Evolutionary conservation across 495 filamentous ascomycete genomes (phyloP).

Genomic region (Aspergillus carlsbadensis): DNA sequence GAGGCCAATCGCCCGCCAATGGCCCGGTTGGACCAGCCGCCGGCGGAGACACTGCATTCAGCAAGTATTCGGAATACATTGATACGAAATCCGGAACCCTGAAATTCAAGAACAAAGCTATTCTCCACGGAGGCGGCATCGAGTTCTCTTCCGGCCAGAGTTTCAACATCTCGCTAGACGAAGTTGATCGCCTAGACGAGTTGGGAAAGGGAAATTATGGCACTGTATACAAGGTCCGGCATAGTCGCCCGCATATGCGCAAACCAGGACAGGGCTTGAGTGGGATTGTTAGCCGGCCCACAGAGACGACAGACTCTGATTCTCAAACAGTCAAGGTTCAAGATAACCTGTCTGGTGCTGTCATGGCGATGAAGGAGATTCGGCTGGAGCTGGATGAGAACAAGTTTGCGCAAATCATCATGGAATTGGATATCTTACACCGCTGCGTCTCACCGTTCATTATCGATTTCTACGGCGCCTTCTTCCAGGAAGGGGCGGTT

Average conservation of each 20-base stretch:
- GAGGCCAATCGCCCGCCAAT: slow-evolving; percentile 17
- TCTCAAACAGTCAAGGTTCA: slow-evolving; percentile 18
- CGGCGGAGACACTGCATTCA: slow-evolving; percentile 65
- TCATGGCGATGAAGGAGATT: slow-evolving; percentile 99
- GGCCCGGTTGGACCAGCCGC: slow-evolving; percentile 23
- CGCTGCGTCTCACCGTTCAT: slow-evolving; percentile 94
- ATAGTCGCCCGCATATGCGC: slow-evolving; percentile 74
- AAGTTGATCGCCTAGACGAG: slow-evolving; percentile 93
- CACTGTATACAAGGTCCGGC: slow-evolving; percentile 93
- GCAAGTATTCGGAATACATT: slow-evolving; percentile 88
- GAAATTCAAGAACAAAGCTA: slow-evolving; percentile 90
- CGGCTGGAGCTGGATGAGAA: slow-evolving; percentile 94
- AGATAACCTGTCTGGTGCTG: slow-evolving; percentile 58
- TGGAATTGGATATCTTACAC: slow-evolving; percentile 96
- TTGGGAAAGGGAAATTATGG: slow-evolving; percentile 98
- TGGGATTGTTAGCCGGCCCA: slow-evolving; percentile 50
- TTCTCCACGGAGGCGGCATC: slow-evolving; percentile 82
- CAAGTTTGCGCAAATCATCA: slow-evolving; percentile 96
- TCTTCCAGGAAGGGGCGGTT: slow-evolving; percentile 98
- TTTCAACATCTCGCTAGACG: slow-evolving; percentile 93
- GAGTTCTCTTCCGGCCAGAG: slow-evolving; percentile 86
- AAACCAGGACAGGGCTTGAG: slow-evolving; percentile 75
- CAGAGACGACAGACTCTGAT: slow-evolving; percentile 24
- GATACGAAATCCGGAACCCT: slow-evolving; percentile 88
- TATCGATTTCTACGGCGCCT: slow-evolving; percentile 97